Evolutionary conservation across 2,329 filamentous ascomycete genomes (phyloP), one percentile per base, ranked within the genome.

Genomic region (Chaetomiaceae sp.): DNA sequence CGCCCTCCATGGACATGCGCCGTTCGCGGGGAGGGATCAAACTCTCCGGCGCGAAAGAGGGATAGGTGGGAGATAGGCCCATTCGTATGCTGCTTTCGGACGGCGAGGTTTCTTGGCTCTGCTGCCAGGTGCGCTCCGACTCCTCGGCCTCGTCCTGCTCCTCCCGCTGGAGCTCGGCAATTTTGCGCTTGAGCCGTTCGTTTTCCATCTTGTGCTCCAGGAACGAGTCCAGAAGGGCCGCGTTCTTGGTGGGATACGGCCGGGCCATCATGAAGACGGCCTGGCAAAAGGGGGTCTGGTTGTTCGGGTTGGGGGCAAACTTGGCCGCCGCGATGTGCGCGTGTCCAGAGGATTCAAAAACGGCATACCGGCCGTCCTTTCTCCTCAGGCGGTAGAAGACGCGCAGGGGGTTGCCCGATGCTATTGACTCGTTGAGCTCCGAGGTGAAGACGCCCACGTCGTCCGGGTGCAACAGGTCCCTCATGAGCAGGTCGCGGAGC

Each of bases 191-290:
- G 43, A 97, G 70, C 4, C 91, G 82, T 71, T 96, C 90, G 62
- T 96, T 96, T 67, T 96, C 92, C 48, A 96, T 92, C 69, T 96
- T 96, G 72, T 96, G 91, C 66, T 97, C 92, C 23, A 97, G 75
- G 62, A 96, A 96, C 0, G 90, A 95, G 69, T 97, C 91, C 17
- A 96, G 76, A 10, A 96, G 76, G 3, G 81, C 81, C 1, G 89
- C 85, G 64, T 92, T 95, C 70, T 87, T 91, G 25, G 87, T 95
- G 5, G 89, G 90, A 66, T 96, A 96, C 1, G 88, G 88, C 17
- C 91, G 81, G 8, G 89, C 84, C 83, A 95, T 92, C 75, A 97
- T 87, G 66, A 96, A 96, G 60, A 96, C 89, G 33, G 91, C 91
- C 61, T 89, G 83, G 66, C 90, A 96, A 60, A 87, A 86, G 1